Conservation (phyloP, 441 rosid species). For the Corymbia calophylla region DNA sequence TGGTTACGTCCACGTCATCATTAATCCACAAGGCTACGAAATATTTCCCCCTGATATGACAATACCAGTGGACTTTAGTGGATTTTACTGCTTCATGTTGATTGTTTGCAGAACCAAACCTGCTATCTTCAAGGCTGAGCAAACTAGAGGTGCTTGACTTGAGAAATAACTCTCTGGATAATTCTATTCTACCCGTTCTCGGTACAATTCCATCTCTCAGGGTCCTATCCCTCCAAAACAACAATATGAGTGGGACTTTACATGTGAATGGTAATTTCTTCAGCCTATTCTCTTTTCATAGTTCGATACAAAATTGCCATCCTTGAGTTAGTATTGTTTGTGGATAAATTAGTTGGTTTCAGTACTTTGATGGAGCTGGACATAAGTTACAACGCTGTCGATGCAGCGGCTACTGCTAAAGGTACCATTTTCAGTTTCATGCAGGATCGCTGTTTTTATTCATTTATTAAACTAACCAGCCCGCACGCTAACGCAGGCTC, state of each 20-base stretch:
- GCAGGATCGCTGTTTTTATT: rapidly evolving
- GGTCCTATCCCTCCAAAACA: rapidly evolving
- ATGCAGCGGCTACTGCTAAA: rapidly evolving
- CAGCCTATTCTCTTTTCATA: no score
- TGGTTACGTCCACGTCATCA: no score
- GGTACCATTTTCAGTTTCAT: rapidly evolving
- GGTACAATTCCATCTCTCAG: not conserved
- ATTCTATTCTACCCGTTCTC: not conserved
- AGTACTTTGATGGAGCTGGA: not conserved
- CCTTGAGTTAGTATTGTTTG: not conserved
- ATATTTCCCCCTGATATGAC: no score
- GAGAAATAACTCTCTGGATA: not conserved
- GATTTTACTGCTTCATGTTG: not conserved
- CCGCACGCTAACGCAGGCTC: rapidly evolving
- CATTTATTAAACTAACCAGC: not conserved
- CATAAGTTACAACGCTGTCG: not conserved
- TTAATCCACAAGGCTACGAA: no score
- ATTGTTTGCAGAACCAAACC: not conserved
- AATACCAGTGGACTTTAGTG: no score
- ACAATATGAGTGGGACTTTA: no score
- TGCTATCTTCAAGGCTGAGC: not conserved
- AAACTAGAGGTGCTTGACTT: not conserved
- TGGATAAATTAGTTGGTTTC: not conserved
- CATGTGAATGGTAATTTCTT: no score
- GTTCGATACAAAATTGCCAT: no score